A percentile compares a stretch with the other conserved stretches of the same genome.
Conservation (phyloP, 305 asterid genomes). For the Plantago coronopus region DNA sequence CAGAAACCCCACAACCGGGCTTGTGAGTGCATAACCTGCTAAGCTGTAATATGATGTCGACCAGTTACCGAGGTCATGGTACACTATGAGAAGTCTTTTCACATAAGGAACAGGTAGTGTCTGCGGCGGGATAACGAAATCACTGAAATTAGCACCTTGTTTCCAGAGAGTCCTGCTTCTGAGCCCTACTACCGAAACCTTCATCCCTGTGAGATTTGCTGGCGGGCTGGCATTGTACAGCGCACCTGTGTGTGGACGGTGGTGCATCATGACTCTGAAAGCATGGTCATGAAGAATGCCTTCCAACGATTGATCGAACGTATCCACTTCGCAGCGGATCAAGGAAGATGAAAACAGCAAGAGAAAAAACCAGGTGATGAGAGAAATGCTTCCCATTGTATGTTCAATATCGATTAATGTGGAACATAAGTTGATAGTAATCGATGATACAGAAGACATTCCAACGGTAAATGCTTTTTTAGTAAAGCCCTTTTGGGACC, state of each 20-base stretch:
- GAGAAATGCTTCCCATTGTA: neutral
- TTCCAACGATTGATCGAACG: conserved; percentile 41
- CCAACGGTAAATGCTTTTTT: conserved; percentile 8
- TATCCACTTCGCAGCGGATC: conserved; percentile 25
- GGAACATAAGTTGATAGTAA: too few species aligned
- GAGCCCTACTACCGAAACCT: conserved; percentile 43
- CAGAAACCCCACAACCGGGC: conserved; percentile 50
- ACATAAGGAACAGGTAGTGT: conserved; percentile 55
- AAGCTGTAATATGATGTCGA: conserved; percentile 46
- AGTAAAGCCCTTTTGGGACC: neutral
- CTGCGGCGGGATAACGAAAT: conserved; percentile 49
- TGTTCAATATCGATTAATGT: neutral
- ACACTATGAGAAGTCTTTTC: conserved; percentile 50
- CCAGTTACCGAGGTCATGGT: conserved; percentile 60
- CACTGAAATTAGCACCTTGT: conserved; percentile 56
- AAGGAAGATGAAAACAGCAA: conserved; percentile 24
- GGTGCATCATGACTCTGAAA: conserved; percentile 36
- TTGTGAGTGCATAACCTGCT: conserved; percentile 43
- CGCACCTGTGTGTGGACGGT: conserved; percentile 49
- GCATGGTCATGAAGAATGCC: conserved; percentile 49
- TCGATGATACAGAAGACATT: neutral
- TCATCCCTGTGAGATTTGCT: conserved; percentile 50
- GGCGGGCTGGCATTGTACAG: conserved; percentile 57
- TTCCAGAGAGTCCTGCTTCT: conserved; percentile 56
- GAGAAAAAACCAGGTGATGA: conserved; percentile 24